Conservation (phyloP, 352 stramenopile genomes). For the Phytopythium kandeliae region DNA sequence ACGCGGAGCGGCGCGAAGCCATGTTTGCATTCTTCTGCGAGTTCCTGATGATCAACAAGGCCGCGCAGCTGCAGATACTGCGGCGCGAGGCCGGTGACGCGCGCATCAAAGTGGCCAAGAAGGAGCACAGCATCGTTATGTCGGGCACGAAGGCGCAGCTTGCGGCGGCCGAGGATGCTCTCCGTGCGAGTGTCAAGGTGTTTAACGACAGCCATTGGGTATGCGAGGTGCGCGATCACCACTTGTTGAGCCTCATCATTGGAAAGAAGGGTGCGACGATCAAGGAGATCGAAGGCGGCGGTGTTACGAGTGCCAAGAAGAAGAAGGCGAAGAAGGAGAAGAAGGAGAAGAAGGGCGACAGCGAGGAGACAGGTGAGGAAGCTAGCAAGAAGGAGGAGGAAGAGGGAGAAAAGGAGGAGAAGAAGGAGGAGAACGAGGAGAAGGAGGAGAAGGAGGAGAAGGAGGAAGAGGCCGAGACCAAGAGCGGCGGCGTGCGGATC, state of each 20-base stretch:
- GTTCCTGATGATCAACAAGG: conserved; percentile 78
- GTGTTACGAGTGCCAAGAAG: neutral
- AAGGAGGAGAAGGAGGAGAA: neutral
- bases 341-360: neutral
- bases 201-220: conserved; percentile 63
- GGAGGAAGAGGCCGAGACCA: neutral
- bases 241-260: conserved; percentile 72
- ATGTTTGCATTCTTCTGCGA: conserved; percentile 79
- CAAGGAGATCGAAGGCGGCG: conserved; percentile 42
- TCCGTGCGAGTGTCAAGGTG: conserved; percentile 42
- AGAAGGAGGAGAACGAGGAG: neutral
- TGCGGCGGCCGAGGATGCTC: conserved; percentile 47
- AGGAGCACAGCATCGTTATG: conserved; percentile 50
- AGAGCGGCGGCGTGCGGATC: conserved; percentile 32
- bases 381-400: neutral
- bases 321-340: conserved; percentile 1
- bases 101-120: conserved; percentile 67
- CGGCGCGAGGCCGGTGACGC: conserved; percentile 50
- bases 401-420: neutral
- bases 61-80: conserved; percentile 54
- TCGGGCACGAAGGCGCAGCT: conserved; percentile 69
- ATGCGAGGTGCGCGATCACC: conserved; percentile 46
- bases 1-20: conserved; percentile 17
- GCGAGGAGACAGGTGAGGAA: neutral
- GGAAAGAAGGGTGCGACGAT: conserved; percentile 78